phyloP scores from a whole-genome alignment of 345 rosid species.

The Eucalyptus decipiens region DNA sequence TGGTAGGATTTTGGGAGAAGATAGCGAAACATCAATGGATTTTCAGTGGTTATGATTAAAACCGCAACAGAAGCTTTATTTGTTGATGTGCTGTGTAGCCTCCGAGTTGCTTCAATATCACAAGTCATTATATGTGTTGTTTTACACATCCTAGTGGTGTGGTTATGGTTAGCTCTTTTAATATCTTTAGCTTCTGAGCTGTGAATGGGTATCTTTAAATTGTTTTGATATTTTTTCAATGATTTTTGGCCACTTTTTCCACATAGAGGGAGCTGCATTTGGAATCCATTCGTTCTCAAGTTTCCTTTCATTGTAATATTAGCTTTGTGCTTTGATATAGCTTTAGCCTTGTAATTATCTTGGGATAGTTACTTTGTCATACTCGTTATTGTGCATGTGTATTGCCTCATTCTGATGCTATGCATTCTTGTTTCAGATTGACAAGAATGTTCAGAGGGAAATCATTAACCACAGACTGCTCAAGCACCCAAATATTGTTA shows the following conservation, averaged over 20 bases:
- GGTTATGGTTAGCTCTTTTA: not conserved
- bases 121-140: not conserved
- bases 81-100: not conserved
- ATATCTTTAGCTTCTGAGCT: no score
- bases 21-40: not conserved
- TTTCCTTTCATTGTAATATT: not conserved
- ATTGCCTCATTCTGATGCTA: not conserved
- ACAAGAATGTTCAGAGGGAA: constrained; percentile 87
- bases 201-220: no score
- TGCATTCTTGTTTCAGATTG: constrained; percentile 37
- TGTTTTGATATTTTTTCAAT: no score
- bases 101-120: not conserved
- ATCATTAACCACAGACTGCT: constrained; percentile 82
- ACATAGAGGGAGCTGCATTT: no score
- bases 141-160: not conserved
- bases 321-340: not conserved
- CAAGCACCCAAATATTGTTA: constrained; percentile 17
- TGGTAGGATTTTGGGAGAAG: not conserved
- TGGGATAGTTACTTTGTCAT: no score
- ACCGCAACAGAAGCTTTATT: not conserved
- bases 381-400: not conserved
- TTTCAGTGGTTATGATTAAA: not conserved
- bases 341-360: no score
- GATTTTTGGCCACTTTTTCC: no score
- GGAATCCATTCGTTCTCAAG: not conserved